Base-by-base conservation (phyloP, 305 asterid species). In the Ilex paraguariensis region DNA sequence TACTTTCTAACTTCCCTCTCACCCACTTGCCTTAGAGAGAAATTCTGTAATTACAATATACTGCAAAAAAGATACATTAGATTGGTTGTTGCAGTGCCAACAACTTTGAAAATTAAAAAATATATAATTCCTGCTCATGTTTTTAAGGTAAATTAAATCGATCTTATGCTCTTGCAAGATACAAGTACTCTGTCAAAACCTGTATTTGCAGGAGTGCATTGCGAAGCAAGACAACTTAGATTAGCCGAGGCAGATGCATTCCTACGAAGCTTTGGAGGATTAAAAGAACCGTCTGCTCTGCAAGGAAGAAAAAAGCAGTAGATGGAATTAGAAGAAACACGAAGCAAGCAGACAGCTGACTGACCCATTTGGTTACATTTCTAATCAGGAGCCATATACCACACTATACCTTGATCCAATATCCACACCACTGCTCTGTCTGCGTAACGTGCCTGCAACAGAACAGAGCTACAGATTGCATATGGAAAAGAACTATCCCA, bases 181-280 rank as follows among this genome's bases (percentile, higher is more conserved):
- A 2, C 42, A 36, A 36, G 42, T 36, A 36, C 42, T 52, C n/a
- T n/a, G 56, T 17, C 4, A 5, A 52, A 31, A 89, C 98, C 96
- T 89, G 87, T 50, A 60, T 57, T 72, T 62, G 82, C 57, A 51
- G 82, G 42, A 53, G 83, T 14, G 69, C 68, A 59, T 66, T 75
- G 67, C 70, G 90, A 83, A 54, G 80, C 69, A 50, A 92, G 77
- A 66, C 49, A 69, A 71, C 69, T 66, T 74, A 92, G 72, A 79
- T 81, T 75, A 7, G 90, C 88, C 39, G 95, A 62, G 46, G 93
- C 84, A 66, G 95, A 92, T 65, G 88, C 84, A 63, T 92, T 85
- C 73, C 97, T 77, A 15, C 88, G 87, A 62, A 85, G 74, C 69
- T 67, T 86, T 57, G 81, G 80, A 53, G 86, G 80, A 73, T 69